Evolutionary conservation across 164 flowering plant genomes (phyloP).

Genomic region (Tinospora cordifolia): DNA sequence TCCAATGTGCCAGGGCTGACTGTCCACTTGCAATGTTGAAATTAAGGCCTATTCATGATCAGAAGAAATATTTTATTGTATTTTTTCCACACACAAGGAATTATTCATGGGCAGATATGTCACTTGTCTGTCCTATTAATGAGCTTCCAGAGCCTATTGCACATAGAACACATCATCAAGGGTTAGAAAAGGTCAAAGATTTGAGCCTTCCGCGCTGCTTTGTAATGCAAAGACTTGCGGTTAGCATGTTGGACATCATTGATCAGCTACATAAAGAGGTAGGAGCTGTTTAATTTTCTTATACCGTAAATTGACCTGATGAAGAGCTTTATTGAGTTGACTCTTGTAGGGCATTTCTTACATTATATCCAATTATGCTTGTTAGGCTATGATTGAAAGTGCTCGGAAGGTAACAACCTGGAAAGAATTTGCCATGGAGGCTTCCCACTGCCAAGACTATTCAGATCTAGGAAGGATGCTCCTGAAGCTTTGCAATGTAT

Average conservation of each 20-base stretch:
- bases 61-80: slow-evolving; percentile 67
- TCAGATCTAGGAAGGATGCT: slow-evolving; percentile 86
- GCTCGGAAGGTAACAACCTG: slow-evolving; percentile 58
- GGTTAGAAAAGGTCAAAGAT: slow-evolving; percentile 71
- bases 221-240: slow-evolving; percentile 77
- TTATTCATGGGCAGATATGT: slow-evolving; percentile 85
- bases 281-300: slow-evolving; percentile 9
- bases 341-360: slow-evolving; percentile 6
- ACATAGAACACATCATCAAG: slow-evolving; percentile 52
- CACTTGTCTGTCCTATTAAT: slow-evolving; percentile 59
- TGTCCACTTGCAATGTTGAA: slow-evolving; percentile 75
- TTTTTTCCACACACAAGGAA: slow-evolving; percentile 77
- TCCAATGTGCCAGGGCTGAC: slow-evolving; percentile 78
- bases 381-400: slow-evolving; percentile 64
- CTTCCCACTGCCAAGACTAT: slow-evolving; percentile 62
- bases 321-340: not conserved
- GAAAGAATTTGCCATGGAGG: slow-evolving; percentile 93
- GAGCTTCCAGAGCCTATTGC: slow-evolving; percentile 81
- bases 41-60: slow-evolving; percentile 78
- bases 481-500: slow-evolving; percentile 75
- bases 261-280: slow-evolving; percentile 77
- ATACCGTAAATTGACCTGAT: not conserved
- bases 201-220: slow-evolving; percentile 61
- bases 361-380: slow-evolving; percentile 13
- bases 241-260: slow-evolving; percentile 60